Evolutionary conservation across 306 rosid genomes (phyloP), one percentile per base, ranked within the genome.

Genomic region (Begonia loranthoides): DNA sequence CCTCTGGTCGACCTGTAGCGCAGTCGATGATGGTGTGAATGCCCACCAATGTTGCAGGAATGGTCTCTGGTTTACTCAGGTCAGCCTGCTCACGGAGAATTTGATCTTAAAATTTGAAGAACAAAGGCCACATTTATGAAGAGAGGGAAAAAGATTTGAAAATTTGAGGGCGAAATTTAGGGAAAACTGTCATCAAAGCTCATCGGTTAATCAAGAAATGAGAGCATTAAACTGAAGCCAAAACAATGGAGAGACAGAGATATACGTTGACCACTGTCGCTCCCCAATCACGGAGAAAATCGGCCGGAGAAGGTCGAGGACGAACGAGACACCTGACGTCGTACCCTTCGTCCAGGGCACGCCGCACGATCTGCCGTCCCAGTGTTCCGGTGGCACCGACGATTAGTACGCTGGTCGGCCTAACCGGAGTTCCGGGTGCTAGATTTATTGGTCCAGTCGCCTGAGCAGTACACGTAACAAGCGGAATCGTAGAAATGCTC

Each of bases 231-330:
- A 36, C 10, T 17, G 39, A 15, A 1, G 16, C 17, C 9, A 47
- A 28, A 19, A n/a, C 11, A 9, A 14, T 17, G 0, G 52, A 63
- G 9, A 4, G 13, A 15, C 12, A 28, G 11, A 13, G 0, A 39
- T 54, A 4, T 55, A 74, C 93, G 68, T 86, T 90, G 52, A 90
- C 95, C 40, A 90, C 95, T 2, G 81, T 86, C 5, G 99, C 99
- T 36, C 94, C 95, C 99, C 99, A 90, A 48, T 90, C 99, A 9
- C 95, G 87, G 47, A 90, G 99, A 67, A 90, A 90, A 49, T 90
- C 92, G 1, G 95, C 94, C 14, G 95, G 99, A 54, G 95, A 87
- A 4, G 99, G 99, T 43, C 99, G 67, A n/a, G 99, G 99, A 78
- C 99, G 62, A 1, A 90, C 99, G 11, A 90, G 76, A 60, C 99